Base-by-base conservation (phyloP, 768 basidiomycete genomes). In the Lentinus brumalis region DNA sequence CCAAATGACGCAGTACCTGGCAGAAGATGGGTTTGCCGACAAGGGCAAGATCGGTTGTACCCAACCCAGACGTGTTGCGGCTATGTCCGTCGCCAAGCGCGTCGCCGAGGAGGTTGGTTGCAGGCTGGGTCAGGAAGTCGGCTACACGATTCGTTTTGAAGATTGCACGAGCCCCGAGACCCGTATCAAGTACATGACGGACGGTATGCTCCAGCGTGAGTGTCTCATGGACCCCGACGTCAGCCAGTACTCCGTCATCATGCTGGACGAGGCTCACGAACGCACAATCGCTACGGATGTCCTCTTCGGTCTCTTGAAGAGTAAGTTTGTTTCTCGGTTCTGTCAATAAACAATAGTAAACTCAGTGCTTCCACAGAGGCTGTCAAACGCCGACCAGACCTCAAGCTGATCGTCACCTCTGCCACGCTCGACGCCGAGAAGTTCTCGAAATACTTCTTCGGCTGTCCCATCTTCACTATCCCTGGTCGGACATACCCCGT, bases 161-260 rank as follows among this genome's bases (percentile, higher is more conserved):
- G 97, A 99, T 75, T 95, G 96, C 75, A 98, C 97, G 6, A 91
- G 94, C 70, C 96, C 97, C 4, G 97, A 99, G 76, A 98, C 97
- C 3, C 88, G 91, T 70, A 99, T 99, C 83, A 99, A 98, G 76
- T 99, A 97, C 83, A 98, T 99, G 97, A 99, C 97, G 70, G 97
- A 98, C 71, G 97, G 97, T 79, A 98, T 99, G 94, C 83, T 99
- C 29, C 93, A 98, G 70, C 86, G 97, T 76, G 97, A 99, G 80
- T 94, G 91, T 65, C 79, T 99, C 55, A 92, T 98, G 70, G 97
- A 99, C 70, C 96, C 96, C 5, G 87, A 97, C 61, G 89, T 94
- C 72, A 92, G 87, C 61, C 84, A 87, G 50, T 99, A 99, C 73
- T 94, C 93, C 2, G 94, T 98, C 56, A 79, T 99, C 75, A 99